Conservation (phyloP, 352 stramenopile species). For the Halophytophthora batemanensis region DNA sequence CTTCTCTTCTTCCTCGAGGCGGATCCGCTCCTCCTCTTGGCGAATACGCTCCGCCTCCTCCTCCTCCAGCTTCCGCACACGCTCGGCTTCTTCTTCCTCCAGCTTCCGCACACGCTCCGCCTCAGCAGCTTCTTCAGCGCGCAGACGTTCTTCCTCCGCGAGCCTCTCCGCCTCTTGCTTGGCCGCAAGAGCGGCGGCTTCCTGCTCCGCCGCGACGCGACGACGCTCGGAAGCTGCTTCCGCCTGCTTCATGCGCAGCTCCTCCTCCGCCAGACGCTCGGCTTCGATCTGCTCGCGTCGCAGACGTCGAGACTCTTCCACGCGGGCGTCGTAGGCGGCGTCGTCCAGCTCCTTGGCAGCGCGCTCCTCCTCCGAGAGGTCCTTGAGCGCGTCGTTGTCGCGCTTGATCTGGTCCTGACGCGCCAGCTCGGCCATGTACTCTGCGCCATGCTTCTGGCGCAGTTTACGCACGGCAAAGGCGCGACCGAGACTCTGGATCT, state of each 20-base stretch:
- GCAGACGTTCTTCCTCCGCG: slow-evolving; percentile 31
- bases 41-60: slow-evolving; percentile 22
- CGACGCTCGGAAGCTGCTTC: slow-evolving; percentile 37
- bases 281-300: slow-evolving; percentile 72
- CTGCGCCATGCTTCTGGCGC: slow-evolving; percentile 67
- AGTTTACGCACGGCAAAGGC: slow-evolving; percentile 76
- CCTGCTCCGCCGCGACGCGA: slow-evolving; percentile 37
- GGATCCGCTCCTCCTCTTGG: slow-evolving; percentile 22
- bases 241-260: slow-evolving; percentile 47
- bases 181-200: slow-evolving; percentile 26
- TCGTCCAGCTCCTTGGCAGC: slow-evolving; percentile 40
- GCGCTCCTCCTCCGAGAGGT: slow-evolving; percentile 64
- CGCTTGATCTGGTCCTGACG: slow-evolving; percentile 61
- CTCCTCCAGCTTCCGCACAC: slow-evolving; percentile 8
- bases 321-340: slow-evolving; percentile 70
- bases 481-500: slow-evolving; percentile 78
- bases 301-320: slow-evolving; percentile 77
- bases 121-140: slow-evolving; percentile 15
- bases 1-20: slow-evolving; percentile 42
- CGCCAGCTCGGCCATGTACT: slow-evolving; percentile 79
- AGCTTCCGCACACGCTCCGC: not conserved
- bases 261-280: slow-evolving; percentile 56
- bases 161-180: slow-evolving; percentile 30
- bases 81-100: not conserved
- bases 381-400: slow-evolving; percentile 58